phyloP scores from a whole-genome alignment of 2,329 filamentous ascomycete species.

The Botrytis galanthina region DNA sequence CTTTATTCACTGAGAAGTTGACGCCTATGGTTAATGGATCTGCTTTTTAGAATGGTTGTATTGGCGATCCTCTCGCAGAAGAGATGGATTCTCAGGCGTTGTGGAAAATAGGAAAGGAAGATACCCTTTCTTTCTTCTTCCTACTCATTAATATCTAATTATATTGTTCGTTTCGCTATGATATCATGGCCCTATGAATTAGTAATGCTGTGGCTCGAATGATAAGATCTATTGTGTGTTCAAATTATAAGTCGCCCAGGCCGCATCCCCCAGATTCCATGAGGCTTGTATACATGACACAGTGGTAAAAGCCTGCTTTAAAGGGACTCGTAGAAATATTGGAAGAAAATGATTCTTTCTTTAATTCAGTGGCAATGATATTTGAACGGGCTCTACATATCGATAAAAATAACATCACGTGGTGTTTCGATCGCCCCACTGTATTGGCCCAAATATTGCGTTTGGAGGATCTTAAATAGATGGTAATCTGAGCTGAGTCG shows the following conservation, averaged over 20 bases:
- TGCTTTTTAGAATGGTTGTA: conserved; percentile 10
- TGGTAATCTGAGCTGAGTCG: neutral
- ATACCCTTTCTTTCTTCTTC: neutral
- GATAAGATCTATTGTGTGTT: neutral
- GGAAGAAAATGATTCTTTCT: neutral
- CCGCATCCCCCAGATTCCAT: neutral
- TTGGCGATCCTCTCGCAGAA: neutral
- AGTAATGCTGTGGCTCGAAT: neutral
- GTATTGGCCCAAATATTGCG: neutral
- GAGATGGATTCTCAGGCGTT: neutral
- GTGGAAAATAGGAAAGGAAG: neutral
- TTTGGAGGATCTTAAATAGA: neutral
- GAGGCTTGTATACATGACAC: neutral
- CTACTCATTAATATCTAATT: neutral
- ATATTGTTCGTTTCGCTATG: neutral
- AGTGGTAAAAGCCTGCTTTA: neutral
- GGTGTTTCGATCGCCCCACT: neutral
- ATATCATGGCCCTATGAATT: neutral
- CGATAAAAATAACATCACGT: neutral
- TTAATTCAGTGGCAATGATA: neutral
- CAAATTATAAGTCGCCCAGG: neutral
- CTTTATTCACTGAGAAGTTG: conserved; percentile 32
- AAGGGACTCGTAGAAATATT: neutral
- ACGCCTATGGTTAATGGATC: conserved; percentile 29
- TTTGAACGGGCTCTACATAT: neutral